Conservation (phyloP, 805 yeast species). For the Pichia pseudocactophila region DNA sequence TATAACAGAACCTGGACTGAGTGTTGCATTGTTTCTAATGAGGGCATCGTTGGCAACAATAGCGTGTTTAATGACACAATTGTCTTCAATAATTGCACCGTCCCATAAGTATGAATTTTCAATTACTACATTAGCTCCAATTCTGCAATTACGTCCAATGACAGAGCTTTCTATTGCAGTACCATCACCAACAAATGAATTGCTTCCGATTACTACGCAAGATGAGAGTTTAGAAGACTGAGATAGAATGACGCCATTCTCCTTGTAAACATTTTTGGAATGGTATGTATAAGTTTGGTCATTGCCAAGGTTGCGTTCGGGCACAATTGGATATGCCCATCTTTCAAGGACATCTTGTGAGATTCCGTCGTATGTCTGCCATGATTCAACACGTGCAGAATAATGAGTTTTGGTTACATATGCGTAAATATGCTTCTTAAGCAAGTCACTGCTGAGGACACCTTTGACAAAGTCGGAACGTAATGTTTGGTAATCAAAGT, state of each 20-base stretch:
- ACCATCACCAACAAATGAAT: constrained; percentile 69
- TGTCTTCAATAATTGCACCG: constrained; percentile 62
- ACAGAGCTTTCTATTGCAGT: constrained; percentile 59
- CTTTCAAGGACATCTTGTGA: constrained; percentile 84
- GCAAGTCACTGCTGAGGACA: constrained; percentile 78
- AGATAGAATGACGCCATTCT: constrained; percentile 78
- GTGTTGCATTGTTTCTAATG: constrained; percentile 41
- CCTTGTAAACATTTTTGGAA: constrained; percentile 82
- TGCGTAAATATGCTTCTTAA: constrained; percentile 86
- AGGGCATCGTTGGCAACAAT: constrained; percentile 61
- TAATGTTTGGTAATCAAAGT: constrained; percentile 85
- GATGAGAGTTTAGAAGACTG: constrained; percentile 84
- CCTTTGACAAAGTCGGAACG: constrained; percentile 87
- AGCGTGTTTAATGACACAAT: constrained; percentile 47
- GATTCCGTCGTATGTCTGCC: constrained; percentile 88
- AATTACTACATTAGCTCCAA: constrained; percentile 69
- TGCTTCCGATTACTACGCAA: constrained; percentile 74
- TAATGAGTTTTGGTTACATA: constrained; percentile 72
- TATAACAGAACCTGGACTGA: constrained; percentile 68
- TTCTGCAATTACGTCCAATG: constrained; percentile 77
- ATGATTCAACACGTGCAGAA: constrained; percentile 92
- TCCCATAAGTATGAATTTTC: constrained; percentile 84
- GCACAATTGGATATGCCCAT: constrained; percentile 87
- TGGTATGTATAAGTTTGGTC: constrained; percentile 73
- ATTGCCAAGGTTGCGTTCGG: constrained; percentile 70